phyloP scores from a whole-genome alignment of 2,329 filamentous ascomycete species.

The Pseudocercospora pini-densiflorae region DNA sequence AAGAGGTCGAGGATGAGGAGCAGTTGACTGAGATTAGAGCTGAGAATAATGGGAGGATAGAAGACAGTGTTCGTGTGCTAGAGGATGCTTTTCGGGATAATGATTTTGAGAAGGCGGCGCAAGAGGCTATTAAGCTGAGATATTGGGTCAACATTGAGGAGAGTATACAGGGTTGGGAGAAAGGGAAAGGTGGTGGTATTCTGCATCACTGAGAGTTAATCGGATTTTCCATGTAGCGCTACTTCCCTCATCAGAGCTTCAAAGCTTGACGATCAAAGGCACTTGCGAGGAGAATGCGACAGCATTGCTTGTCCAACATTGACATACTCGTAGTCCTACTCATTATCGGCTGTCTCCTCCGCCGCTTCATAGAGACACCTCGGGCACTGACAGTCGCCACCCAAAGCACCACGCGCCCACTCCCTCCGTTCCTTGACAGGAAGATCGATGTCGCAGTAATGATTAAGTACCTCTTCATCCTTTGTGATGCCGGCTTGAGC shows the following conservation, averaged over 20 bases:
- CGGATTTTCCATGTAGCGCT: not conserved
- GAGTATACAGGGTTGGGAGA: constrained; percentile 82
- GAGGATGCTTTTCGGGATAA: constrained; percentile 68
- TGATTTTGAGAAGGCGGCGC: constrained; percentile 68
- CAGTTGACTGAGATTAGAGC: constrained; percentile 63
- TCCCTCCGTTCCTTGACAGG: constrained; percentile 80
- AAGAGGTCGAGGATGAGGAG: constrained; percentile 61
- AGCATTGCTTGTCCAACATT: not conserved
- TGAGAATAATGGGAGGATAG: constrained; percentile 72
- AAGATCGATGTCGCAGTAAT: constrained; percentile 88
- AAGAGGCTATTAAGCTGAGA: constrained; percentile 75
- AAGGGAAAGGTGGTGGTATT: constrained; percentile 59
- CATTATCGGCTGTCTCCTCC: constrained; percentile 6
- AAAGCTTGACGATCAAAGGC: not conserved
- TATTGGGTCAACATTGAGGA: constrained; percentile 92
- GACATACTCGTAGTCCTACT: not conserved
- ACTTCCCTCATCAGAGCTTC: not conserved
- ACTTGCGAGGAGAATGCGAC: not conserved
- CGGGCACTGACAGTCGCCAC: constrained; percentile 84
- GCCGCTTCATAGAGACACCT: constrained; percentile 72
- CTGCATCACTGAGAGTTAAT: constrained; percentile 33
- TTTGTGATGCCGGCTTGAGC: constrained; percentile 64
- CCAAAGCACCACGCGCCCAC: constrained; percentile 86
- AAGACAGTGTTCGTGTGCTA: constrained; percentile 64
- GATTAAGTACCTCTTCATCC: constrained; percentile 86